These are phyloP conservation scores for Mrakia gelida DNA, from an alignment of 768 basidiomycete species.

Conservation along the genomic window DNA sequence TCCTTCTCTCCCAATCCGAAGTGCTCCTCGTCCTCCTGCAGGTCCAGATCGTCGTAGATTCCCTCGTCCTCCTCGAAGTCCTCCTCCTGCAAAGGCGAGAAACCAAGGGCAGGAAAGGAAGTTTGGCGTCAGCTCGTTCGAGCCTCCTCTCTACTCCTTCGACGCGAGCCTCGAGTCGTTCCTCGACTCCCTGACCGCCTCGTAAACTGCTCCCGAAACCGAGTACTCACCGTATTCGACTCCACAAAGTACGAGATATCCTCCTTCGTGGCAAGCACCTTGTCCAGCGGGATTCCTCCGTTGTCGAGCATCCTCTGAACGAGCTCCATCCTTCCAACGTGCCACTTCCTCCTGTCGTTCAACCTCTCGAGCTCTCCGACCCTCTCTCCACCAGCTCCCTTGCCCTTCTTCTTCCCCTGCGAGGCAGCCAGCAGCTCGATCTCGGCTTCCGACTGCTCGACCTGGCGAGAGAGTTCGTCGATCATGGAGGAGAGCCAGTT, in stretches of 20 bases:
- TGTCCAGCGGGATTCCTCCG: conserved; percentile 76
- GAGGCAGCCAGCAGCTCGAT: conserved; percentile 67
- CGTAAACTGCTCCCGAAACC: no score
- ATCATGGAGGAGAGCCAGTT: conserved; percentile 83
- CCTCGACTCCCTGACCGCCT: no score
- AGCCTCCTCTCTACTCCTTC: background rate
- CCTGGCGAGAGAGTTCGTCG: conserved; percentile 86
- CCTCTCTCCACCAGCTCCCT: conserved; percentile 55
- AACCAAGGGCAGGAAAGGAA: conserved; percentile 1
- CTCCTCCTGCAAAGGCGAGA: conserved; percentile 62
- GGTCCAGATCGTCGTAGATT: conserved; percentile 94
- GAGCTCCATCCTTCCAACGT: conserved; percentile 84
- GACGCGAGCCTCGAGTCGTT: no score
- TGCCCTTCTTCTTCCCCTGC: conserved; percentile 60
- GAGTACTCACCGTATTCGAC: conserved; percentile 74
- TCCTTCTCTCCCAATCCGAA: conserved; percentile 62
- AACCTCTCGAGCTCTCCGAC: conserved; percentile 76
- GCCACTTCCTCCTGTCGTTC: conserved; percentile 95
- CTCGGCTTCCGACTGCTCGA: conserved; percentile 92
- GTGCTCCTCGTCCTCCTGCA: conserved; percentile 94
- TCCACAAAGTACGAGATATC: conserved; percentile 96
- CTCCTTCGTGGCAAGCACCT: conserved; percentile 76
- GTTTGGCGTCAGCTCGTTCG: background rate
- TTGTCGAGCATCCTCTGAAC: conserved; percentile 91
- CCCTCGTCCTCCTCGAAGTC: conserved; percentile 96